Conservation (phyloP, 495 filamentous ascomycete genomes). For the Podospora anserina region DNA sequence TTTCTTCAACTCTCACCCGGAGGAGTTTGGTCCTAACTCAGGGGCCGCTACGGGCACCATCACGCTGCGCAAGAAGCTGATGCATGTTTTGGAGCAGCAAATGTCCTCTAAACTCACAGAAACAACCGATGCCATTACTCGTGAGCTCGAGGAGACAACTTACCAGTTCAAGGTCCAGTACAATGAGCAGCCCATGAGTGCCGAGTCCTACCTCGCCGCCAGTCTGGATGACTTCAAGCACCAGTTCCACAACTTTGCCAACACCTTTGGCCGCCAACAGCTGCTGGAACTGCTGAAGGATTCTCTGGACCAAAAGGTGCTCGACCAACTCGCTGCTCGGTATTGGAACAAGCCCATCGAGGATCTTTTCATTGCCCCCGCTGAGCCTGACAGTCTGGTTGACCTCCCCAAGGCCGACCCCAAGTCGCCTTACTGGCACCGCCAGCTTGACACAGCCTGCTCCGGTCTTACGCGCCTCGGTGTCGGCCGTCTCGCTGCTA, state of each 20-base stretch:
- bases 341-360: conserved; percentile 98
- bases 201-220: conserved; percentile 93
- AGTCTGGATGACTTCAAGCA: conserved; percentile 96
- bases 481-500: conserved; percentile 87
- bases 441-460: conserved; percentile 88
- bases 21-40: conserved; percentile 71
- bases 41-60: conserved; percentile 75
- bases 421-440: conserved; percentile 84
- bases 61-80: conserved; percentile 87
- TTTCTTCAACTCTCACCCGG: conserved; percentile 80
- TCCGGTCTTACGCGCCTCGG: conserved; percentile 89
- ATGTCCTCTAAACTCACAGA: conserved; percentile 88
- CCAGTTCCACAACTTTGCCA: conserved; percentile 88
- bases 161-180: conserved; percentile 99
- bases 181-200: conserved; percentile 90
- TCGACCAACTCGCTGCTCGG: conserved; percentile 88
- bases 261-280: conserved; percentile 83
- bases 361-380: conserved; percentile 58
- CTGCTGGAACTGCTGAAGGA: conserved; percentile 86
- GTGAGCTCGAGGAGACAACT: conserved; percentile 93
- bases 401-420: conserved; percentile 79
- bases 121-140: conserved; percentile 86
- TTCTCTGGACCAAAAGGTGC: conserved; percentile 89
- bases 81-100: conserved; percentile 94
- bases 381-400: conserved; percentile 68